Evolutionary conservation across 2,329 filamentous ascomycete genomes (phyloP).

Genomic region (Cadophora luteo-olivacea): DNA sequence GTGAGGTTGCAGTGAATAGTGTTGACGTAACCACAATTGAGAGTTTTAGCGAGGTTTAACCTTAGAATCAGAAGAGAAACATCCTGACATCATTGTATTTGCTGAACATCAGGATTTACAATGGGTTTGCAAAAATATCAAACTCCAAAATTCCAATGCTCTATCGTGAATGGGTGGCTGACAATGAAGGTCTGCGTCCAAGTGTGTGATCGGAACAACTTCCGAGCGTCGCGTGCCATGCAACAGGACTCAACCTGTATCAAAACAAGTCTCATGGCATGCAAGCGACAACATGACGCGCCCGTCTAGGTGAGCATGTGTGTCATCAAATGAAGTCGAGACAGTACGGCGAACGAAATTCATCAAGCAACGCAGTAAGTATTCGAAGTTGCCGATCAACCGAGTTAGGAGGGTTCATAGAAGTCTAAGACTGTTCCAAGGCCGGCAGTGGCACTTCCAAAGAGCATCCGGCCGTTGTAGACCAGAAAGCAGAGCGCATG

Average conservation of each 20-base stretch:
- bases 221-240: not conserved
- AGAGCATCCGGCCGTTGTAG: not conserved
- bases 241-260: not conserved
- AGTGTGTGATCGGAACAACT: not conserved
- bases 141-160: too few species aligned
- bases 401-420: not conserved
- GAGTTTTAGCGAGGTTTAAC: not conserved
- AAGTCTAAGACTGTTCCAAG: not conserved
- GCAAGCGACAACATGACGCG: conserved; percentile 4
- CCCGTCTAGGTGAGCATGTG: not conserved
- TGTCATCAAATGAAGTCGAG: not conserved
- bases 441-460: not conserved
- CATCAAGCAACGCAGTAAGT: not conserved
- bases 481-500: not conserved
- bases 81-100: not conserved
- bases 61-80: not conserved
- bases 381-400: not conserved
- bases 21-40: not conserved
- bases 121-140: not conserved
- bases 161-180: not conserved
- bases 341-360: not conserved
- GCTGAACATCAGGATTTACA: not conserved
- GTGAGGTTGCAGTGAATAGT: not conserved
- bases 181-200: not conserved
- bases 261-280: not conserved